Conservation (phyloP, 129 eudicot genomes). For the Smallanthus sonchifolius region DNA sequence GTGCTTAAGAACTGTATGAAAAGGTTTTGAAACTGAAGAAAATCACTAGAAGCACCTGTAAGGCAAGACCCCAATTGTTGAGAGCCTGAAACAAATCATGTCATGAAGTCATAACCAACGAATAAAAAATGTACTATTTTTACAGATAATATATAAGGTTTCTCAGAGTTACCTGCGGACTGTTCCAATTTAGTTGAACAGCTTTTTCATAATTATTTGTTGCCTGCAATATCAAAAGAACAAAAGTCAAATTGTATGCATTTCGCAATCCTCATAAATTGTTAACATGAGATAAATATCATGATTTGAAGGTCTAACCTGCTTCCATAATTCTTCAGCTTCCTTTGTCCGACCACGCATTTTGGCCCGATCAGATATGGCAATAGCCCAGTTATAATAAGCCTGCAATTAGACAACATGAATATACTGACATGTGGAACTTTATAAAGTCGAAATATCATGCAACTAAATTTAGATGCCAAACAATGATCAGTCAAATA, state of each 20-base stretch:
- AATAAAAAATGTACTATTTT: not conserved
- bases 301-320: constrained; percentile 32
- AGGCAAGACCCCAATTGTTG: constrained; percentile 92
- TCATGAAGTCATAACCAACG: constrained; percentile 21
- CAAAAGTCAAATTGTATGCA: not conserved
- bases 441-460: not conserved
- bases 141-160: not conserved
- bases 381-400: constrained; percentile 92
- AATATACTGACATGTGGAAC: not conserved
- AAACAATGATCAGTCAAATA: not conserved
- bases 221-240: constrained; percentile 52
- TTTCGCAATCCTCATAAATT: constrained; percentile 8
- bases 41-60: constrained; percentile 53
- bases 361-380: constrained; percentile 92
- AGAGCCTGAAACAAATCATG: constrained; percentile 55
- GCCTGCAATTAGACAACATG: constrained; percentile 43
- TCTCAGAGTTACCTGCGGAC: constrained; percentile 75
- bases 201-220: constrained; percentile 91
- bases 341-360: constrained; percentile 93
- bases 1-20: not conserved
- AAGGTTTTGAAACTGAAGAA: not conserved
- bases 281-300: constrained; percentile 4
- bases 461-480: not conserved
- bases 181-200: constrained; percentile 91
- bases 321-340: constrained; percentile 95